Base-by-base conservation (phyloP, 1,284 basidiomycete genomes). In the Marasmius oreades region DNA sequence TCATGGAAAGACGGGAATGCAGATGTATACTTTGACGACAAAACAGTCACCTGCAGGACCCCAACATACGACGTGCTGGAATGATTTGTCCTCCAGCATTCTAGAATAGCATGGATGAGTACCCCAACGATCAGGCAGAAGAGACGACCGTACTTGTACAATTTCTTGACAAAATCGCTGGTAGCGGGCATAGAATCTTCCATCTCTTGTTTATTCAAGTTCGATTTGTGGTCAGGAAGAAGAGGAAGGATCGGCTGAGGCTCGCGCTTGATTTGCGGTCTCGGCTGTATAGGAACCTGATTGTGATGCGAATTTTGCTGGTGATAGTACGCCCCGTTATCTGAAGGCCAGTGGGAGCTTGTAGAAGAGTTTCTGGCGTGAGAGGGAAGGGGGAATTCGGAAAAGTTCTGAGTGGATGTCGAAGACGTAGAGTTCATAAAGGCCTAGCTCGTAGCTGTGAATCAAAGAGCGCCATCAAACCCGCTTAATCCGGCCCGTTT, bases 91-190 rank as follows among this genome's bases (percentile, higher is more conserved):
- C 68, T 94, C 90, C 43, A 95, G 84, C 91, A 95, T 95, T 68
- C 92, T 93, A 58, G 8, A 24, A 39, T 18, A 52, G 23, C 37
- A 55, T 46, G 55, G 33, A 57, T 55, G 26, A 44, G 26, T 37
- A 20, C 10, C 18, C 23, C 36, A 52, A 42, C 28, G n/a, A n/a
- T 11, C 33, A 42, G 44, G 26, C 18, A 53, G 51, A 14, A 23
- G 78, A 82, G 26, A 22, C 52, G 51, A 14, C 78, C 82, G 59
- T 56, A 92, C 90, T 91, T 93, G 86, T 91, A 96, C 14, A 98
- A 77, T 73, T 95, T 95, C 76, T 94, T 97, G 68, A 98, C 95
- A 72, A 98, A 98, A 73, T 98, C 95, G 62, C 82, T 85, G 16
- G 89, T 87, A 11, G 85, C 80, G 3, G 86, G 86, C 86, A 89